Evolutionary conservation across 1,284 basidiomycete genomes (phyloP), one percentile per base, ranked within the genome.

Genomic region (Fomitiporia mediterranea): DNA sequence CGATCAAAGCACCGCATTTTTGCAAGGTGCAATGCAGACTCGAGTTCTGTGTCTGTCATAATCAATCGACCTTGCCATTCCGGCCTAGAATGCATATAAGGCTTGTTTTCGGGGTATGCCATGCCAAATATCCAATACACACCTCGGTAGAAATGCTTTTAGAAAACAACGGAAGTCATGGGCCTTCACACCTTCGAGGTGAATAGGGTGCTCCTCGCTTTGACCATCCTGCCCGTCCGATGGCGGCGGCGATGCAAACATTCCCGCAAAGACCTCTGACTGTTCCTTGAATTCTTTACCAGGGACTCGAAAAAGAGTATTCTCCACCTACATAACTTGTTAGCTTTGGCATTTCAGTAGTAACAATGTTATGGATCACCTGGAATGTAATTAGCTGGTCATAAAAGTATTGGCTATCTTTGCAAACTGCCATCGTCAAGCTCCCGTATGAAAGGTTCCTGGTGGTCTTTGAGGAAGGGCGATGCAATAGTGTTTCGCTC

Each of bases 191-290:
- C 37, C 53, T 25, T 46, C 53, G 6, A 55, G 34, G 7, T 32
- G 19, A 3, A 55, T 3, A 37, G 53, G 53, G 25, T 55, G 43
- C 32, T 53, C 51, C 21, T 58, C 56, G 27, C 35, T 38, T 11
- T 23, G 34, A 9, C 56, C 46, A n/a, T n/a, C n/a, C 19, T n/a
- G 51, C 9, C 11, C 25, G 7, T 19, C 39, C 13, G 9, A 13
- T 11, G 15, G 11, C 17, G 44, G 17, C 19, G 50, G 50, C 34
- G 47, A 9, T 13, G 50, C 21, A 13, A 55, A 58, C 44, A 58
- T 50, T 15, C 23, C 25, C 34, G 38, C 43, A 25, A 58, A 51
- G 11, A 58, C 53, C 28, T 50, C 57, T 7, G 57, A 58, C 11
- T 55, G 27, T 23, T 47, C 30, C 30, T 51, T 48, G 30, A 58